Conservation (phyloP, 352 stramenopile genomes). For the Pythium brachiatum region DNA sequence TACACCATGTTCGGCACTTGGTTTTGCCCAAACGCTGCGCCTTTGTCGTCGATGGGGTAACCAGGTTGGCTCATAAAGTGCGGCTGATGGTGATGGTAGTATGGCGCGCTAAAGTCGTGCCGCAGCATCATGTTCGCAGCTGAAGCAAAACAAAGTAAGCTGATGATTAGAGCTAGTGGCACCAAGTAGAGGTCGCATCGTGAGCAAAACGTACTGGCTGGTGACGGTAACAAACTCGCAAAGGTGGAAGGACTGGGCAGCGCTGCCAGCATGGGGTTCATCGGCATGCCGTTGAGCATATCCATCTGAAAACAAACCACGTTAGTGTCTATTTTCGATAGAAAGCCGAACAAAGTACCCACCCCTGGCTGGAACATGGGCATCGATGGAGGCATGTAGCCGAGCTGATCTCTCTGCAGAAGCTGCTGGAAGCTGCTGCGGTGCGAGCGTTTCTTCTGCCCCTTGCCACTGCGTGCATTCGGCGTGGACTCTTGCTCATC, state of each 20-base stretch:
- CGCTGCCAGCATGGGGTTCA: slow-evolving; percentile 57
- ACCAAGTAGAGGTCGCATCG: not conserved
- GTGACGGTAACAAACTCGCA: slow-evolving; percentile 68
- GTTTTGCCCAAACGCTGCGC: slow-evolving; percentile 57
- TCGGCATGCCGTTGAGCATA: slow-evolving; percentile 55
- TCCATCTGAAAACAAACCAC: slow-evolving; percentile 38
- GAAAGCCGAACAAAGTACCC: slow-evolving; percentile 19
- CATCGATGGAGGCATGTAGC: slow-evolving; percentile 61
- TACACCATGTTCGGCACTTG: slow-evolving; percentile 33
- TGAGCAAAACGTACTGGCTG: slow-evolving; percentile 51
- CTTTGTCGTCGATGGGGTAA: slow-evolving; percentile 55
- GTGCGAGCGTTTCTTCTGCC: slow-evolving; percentile 69
- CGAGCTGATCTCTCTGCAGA: slow-evolving; percentile 71
- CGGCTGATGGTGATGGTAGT: slow-evolving; percentile 39
- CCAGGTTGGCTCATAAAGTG: slow-evolving; percentile 18
- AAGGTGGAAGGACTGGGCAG: slow-evolving; percentile 73
- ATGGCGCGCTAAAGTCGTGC: slow-evolving; percentile 71
- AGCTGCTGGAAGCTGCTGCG: slow-evolving; percentile 73
- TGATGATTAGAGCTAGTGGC: not conserved
- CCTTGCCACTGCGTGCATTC: slow-evolving; percentile 28
- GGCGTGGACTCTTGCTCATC: slow-evolving; percentile 71
- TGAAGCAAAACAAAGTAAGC: slow-evolving; percentile 10
- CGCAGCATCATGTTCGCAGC: slow-evolving; percentile 68
- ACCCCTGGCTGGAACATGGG: slow-evolving; percentile 70
- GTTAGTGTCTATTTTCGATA: not conserved